Conservation (phyloP, 371 early-diverging fungal genomes). For the Mucor indicus region DNA sequence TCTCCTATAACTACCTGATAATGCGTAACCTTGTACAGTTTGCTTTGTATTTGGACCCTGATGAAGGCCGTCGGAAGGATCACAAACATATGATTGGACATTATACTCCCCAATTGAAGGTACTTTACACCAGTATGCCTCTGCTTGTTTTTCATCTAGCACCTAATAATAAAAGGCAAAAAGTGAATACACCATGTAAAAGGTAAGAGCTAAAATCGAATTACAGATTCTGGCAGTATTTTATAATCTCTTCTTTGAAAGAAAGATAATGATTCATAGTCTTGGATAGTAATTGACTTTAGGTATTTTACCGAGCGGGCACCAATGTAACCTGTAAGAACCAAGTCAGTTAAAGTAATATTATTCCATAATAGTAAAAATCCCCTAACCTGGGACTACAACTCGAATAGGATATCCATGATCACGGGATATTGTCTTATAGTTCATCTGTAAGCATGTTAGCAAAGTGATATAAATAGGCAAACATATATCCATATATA, state of each 20-base stretch:
- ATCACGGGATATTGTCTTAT: conserved; percentile 66
- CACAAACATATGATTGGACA: conserved; percentile 65
- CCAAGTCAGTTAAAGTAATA: neutral
- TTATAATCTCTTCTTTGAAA: conserved; percentile 86
- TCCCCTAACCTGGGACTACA: conserved; percentile 84
- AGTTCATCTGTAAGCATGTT: conserved; percentile 68
- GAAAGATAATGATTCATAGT: conserved; percentile 67
- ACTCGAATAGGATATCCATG: conserved; percentile 84
- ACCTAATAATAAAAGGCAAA: conserved; percentile 15
- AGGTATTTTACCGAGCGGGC: conserved; percentile 87
- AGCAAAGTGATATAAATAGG: neutral
- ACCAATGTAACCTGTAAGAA: conserved; percentile 64
- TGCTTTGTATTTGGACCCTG: neutral
- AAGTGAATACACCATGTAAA: neutral
- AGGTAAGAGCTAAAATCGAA: too few relatives aligned
- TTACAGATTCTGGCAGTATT: conserved; percentile 70
- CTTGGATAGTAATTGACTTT: conserved; percentile 57
- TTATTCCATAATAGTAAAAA: too few relatives aligned
- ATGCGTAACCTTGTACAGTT: conserved; percentile 36
- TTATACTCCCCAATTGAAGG: conserved; percentile 77
- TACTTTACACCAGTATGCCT: conserved; percentile 46
- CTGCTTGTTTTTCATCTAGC: conserved; percentile 37
- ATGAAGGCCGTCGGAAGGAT: conserved; percentile 44
- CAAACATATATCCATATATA: neutral
- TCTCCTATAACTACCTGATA: conserved; percentile 40